Base-by-base conservation (phyloP, 2,329 filamentous ascomycete species). In the Cladosporium sp. region DNA sequence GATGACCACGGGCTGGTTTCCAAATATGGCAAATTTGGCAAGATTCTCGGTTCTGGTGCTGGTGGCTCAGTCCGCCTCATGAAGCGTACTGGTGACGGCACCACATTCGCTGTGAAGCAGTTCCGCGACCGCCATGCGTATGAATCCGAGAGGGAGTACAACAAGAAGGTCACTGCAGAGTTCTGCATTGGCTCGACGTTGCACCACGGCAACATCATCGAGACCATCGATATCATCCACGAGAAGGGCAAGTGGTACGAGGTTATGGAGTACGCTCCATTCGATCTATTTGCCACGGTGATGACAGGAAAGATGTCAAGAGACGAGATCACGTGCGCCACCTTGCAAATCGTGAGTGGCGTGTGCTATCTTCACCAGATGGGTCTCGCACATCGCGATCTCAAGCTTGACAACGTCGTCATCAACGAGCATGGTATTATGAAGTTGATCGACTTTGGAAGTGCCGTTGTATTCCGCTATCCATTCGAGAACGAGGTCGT, bases 371-470 rank as follows among this genome's bases (percentile, higher is more conserved):
- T 99, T 68, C 95, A 99, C 79, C 91, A 91, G 76, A 95, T 97
- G 87, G 95, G 95, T 2, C 83, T 99, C 62, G 93, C 95, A 12
- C 95, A 99, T 80, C 88, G 95, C 54, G 95, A 99, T 82, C 76
- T 99, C 73, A 99, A 99, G 80, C 81, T 99, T 73, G 95, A 99
- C 81, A 99, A 99, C 72, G 95, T 99, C 24, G 95, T 99, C 32
- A 93, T 99, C 67, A 98, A 93, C 75, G 92, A 96, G 75, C 88
- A 91, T 74, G 95, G 95, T 2, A 98, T 99, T 73, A 97, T 99
- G 93, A 99, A 99, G 80, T 91, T 99, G 70, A 99, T 99, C 74
- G 95, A 99, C 78, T 99, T 99, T 79, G 95, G 95, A 30, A 98
- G 93, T 80, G 94, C 95, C 0, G 93, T 95, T 71, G 94, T 99